Base-by-base conservation (phyloP, 2,329 filamentous ascomycete genomes). In the Cephalotrichum gorgonifer region DNA sequence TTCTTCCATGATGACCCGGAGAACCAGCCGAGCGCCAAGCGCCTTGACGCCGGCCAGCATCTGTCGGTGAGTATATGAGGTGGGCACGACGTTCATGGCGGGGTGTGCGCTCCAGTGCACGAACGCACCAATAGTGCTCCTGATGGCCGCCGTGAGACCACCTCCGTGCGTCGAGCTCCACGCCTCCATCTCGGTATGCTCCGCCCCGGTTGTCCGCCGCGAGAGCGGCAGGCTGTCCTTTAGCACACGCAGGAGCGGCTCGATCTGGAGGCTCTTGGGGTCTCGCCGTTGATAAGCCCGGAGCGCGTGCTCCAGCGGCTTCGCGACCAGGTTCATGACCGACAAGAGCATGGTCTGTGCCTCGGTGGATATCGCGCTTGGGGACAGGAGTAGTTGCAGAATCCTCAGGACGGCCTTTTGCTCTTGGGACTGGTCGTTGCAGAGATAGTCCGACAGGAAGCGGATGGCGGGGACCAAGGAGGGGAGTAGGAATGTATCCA, bases 401-500 rank as follows among this genome's bases (percentile, higher is more conserved):
- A 90, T 80, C 54, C 83, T 81, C 52, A 91, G 73, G 17, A 87
- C 72, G 3, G 85, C 76, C 56, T 81, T 80, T 51, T 85, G 77
- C 56, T 87, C 81, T 15, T 75, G 73, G 3, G 70, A 67, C 14
- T 78, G 76, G 51, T 83, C 77, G 47, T 81, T 74, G 72, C 83
- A 84, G 3, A 88, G 77, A 55, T 86, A 80, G 49, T 81, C 78
- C 1, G 81, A 75, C 52, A 93, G 73, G 70, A 85, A 91, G 3
- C 75, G 73, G 14, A 91, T 75, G 0, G 84, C 86, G 5, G 83
- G 80, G 2, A 91, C 79, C 0, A 93, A 72, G 0, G 86, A 86
- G 0, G 88, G 87, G n/a, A 91, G 67, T 2, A 93, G 67, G 54
- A 90, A 90, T 0, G 86, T 86, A 55, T 90, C 86, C 3, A 89